phyloP scores from a whole-genome alignment of 257 asterid species.

The Solanum rostratum region DNA sequence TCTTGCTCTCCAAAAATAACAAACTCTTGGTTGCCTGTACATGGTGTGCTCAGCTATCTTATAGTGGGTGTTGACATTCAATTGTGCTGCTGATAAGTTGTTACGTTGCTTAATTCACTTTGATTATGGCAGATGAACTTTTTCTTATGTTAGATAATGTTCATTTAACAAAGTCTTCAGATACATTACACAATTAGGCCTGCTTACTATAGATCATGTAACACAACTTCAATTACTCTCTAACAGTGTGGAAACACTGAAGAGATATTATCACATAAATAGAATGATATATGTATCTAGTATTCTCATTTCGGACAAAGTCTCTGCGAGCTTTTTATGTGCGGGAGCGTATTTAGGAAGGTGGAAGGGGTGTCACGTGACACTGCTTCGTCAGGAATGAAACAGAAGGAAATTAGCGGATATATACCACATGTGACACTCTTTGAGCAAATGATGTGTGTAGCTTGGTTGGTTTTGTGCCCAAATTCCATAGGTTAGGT shows the following conservation, averaged over 20 bases:
- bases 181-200: background rate
- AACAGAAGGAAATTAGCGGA: no score
- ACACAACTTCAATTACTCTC: background rate
- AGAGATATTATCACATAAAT: background rate
- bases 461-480: no score
- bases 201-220: background rate
- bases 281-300: background rate
- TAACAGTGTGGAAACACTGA: background rate
- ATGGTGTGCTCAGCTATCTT: background rate
- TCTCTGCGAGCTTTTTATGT: background rate
- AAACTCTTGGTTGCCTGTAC: background rate
- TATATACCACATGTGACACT: no score
- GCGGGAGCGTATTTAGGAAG: no score
- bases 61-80: background rate
- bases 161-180: background rate
- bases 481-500: no score
- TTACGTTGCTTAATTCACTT: background rate
- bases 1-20: background rate
- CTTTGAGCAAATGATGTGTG: no score
- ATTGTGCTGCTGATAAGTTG: background rate
- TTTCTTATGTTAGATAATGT: background rate
- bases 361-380: no score
- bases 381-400: no score
- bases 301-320: background rate
- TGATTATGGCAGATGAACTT: background rate